These are phyloP conservation scores for Hericium coralloides DNA, from an alignment of 768 basidiomycete species.

Conservation along the genomic window DNA sequence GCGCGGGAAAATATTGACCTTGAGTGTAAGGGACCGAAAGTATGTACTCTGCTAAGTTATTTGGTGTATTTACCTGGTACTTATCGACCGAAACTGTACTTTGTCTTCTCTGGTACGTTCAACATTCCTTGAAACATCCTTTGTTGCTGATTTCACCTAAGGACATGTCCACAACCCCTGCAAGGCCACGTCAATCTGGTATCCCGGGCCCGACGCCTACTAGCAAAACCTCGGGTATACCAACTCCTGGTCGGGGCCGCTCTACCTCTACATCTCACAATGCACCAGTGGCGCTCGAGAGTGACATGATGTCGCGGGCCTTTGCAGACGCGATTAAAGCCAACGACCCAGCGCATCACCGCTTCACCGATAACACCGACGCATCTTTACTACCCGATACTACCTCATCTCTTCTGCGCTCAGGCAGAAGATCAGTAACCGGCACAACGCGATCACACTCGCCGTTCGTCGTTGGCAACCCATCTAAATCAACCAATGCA, in stretches of 20 bases:
- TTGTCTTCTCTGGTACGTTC: too few relatives aligned
- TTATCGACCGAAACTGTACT: too few relatives aligned
- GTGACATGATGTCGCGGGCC: conserved; percentile 58
- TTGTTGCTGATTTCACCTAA: not conserved
- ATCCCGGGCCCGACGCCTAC: conserved; percentile 32
- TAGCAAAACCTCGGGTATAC: conserved; percentile 42
- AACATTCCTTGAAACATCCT: not conserved
- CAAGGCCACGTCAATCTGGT: conserved; percentile 31
- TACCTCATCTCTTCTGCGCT: conserved; percentile 26
- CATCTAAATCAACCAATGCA: conserved; percentile 18
- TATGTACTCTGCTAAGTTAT: too few relatives aligned
- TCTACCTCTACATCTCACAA: conserved; percentile 43
- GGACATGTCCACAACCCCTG: conserved; percentile 35
- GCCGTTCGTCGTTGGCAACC: conserved; percentile 33
- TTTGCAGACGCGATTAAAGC: conserved; percentile 74
- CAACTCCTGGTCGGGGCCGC: conserved; percentile 64
- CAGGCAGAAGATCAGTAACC: conserved; percentile 36
- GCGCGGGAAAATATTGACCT: too few relatives aligned
- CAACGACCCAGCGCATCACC: conserved; percentile 69
- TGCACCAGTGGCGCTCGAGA: conserved; percentile 27
- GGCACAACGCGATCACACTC: conserved; percentile 49
- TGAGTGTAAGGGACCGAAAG: too few relatives aligned
- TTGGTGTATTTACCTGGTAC: too few relatives aligned
- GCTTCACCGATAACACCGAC: conserved; percentile 30
- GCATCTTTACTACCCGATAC: conserved; percentile 37